Conservation (phyloP, 495 filamentous ascomycete species). For the Talaromyces wortmannii region DNA sequence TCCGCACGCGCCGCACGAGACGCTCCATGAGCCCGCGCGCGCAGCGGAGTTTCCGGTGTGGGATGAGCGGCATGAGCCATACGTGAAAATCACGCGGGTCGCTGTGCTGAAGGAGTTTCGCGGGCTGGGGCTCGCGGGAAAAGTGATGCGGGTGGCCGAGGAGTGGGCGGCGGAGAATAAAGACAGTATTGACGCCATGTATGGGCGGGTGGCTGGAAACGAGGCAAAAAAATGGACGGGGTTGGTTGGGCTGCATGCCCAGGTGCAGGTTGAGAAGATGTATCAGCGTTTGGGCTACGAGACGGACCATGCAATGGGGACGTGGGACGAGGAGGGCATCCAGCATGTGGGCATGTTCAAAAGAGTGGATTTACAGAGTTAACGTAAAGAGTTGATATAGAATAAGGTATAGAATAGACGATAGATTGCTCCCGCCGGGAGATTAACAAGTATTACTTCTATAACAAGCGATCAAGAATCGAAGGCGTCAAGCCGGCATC, state of each 20-base stretch:
- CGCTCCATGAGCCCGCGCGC: slow-evolving; percentile 43
- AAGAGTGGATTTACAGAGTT: slow-evolving; percentile 16
- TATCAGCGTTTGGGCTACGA: slow-evolving; percentile 65
- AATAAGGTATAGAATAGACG: not conserved
- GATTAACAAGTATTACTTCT: no score
- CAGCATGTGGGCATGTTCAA: slow-evolving; percentile 76
- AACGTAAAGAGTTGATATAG: not conserved
- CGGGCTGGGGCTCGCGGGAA: slow-evolving; percentile 50
- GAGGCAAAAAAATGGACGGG: slow-evolving; percentile 49
- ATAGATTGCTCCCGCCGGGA: not conserved
- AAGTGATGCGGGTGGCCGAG: slow-evolving; percentile 56
- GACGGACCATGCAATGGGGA: slow-evolving; percentile 62
- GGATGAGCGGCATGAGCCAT: slow-evolving; percentile 51
- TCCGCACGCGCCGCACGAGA: slow-evolving; percentile 53
- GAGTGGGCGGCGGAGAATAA: slow-evolving; percentile 50
- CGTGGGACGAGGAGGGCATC: slow-evolving; percentile 81
- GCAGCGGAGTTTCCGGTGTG: slow-evolving; percentile 3
- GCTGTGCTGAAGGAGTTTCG: slow-evolving; percentile 59
- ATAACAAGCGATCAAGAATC: no score
- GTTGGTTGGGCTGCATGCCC: slow-evolving; percentile 68
- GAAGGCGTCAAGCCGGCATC: no score
- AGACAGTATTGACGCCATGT: slow-evolving; percentile 26
- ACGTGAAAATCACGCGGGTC: slow-evolving; percentile 73
- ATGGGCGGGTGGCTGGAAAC: slow-evolving; percentile 38
- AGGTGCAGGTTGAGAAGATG: slow-evolving; percentile 49